Evolutionary conservation across 768 basidiomycete genomes (phyloP).

Genomic region (Multifurca ochricompacta): DNA sequence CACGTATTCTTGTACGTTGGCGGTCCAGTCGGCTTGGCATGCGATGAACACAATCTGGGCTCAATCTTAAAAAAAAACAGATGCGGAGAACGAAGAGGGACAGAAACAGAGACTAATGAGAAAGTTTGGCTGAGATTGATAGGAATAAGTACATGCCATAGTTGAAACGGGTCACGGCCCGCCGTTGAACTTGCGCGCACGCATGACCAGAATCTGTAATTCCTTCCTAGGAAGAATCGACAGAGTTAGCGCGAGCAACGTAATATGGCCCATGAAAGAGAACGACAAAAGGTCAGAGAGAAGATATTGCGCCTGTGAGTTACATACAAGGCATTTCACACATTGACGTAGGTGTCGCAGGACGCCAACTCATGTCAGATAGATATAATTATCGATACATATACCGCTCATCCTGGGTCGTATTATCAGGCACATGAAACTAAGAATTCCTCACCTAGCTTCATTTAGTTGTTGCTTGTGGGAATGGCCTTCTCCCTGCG

Average conservation of each 20-base stretch:
- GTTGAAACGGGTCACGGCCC: neutral
- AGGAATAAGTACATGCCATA: neutral
- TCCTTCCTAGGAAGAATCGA: neutral
- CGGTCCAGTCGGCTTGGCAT: neutral
- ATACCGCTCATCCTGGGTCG: constrained; percentile 5
- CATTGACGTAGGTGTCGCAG: constrained; percentile 7
- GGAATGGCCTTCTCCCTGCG: neutral
- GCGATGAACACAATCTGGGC: neutral
- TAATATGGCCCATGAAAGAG: neutral
- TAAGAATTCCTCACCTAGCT: constrained; percentile 2
- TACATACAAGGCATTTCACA: constrained; percentile 4
- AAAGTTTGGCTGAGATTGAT: neutral
- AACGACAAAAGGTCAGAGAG: constrained; percentile 8
- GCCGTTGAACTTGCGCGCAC: neutral
- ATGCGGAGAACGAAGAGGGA: neutral
- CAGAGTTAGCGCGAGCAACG: neutral
- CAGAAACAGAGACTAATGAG: neutral
- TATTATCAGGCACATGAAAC: neutral
- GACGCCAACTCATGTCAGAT: constrained; percentile 16
- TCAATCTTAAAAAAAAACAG: neutral
- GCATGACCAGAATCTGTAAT: neutral
- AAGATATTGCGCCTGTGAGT: constrained; percentile 7
- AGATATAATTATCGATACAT: neutral
- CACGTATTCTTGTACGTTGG: neutral
- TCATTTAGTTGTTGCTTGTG: neutral